Evolutionary conservation across 352 stramenopile genomes (phyloP).

Genomic region (Globisporangium orthogonon): DNA sequence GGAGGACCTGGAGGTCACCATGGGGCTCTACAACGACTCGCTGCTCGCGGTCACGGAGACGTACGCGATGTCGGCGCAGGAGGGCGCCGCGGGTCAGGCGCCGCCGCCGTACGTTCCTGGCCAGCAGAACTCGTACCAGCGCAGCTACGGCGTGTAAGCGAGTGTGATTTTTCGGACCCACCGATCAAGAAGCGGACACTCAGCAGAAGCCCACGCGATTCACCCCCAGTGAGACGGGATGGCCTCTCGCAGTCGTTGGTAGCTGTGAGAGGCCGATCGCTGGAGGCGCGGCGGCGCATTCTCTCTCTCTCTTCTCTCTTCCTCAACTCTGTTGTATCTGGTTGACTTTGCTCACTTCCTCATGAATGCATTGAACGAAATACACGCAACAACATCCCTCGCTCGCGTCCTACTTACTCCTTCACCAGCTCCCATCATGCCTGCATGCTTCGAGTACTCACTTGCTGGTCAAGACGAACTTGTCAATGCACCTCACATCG

Average conservation of each 20-base stretch:
- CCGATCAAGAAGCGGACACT: neutral
- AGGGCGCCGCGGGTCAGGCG: constrained; percentile 40
- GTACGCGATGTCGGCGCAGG: constrained; percentile 74
- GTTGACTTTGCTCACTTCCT: neutral
- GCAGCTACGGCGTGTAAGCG: constrained; percentile 76
- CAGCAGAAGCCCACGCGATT: neutral
- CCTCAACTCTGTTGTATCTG: neutral
- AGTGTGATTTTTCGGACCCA: neutral
- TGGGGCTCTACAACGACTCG: constrained; percentile 88
- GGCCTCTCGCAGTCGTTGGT: constrained; percentile 11
- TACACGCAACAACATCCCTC: neutral
- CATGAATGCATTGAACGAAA: neutral
- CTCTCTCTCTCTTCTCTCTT: neutral
- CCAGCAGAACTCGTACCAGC: constrained; percentile 89
- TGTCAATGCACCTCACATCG: too few species aligned
- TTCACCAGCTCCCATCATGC: too few species aligned
- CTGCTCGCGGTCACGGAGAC: constrained; percentile 82
- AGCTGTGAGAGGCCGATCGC: constrained; percentile 6
- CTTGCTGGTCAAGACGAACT: too few species aligned
- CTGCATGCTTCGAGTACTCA: too few species aligned
- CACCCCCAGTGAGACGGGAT: constrained; percentile 4
- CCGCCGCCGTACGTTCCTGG: constrained; percentile 80
- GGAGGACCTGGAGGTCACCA: constrained; percentile 81
- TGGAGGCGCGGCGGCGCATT: neutral
- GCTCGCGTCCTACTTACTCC: too few species aligned